phyloP scores from a whole-genome alignment of 129 eudicot genomes.

The Centella asiatica region DNA sequence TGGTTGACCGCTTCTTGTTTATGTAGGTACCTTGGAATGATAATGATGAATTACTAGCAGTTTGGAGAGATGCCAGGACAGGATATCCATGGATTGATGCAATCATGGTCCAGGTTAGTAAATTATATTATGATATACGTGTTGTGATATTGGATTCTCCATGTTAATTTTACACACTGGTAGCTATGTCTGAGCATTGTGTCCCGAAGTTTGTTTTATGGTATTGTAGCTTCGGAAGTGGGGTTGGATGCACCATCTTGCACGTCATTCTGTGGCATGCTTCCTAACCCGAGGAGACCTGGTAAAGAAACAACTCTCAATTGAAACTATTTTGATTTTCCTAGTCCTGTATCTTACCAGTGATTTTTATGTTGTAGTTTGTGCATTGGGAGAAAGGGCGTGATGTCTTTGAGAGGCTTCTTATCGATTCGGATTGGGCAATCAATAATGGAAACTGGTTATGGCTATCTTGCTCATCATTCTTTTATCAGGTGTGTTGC shows the following conservation, averaged over 20 bases:
- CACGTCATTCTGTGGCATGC: constrained; percentile 91
- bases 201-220: constrained; percentile 6
- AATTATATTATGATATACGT: no score
- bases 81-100: constrained; percentile 98
- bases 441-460: constrained; percentile 85
- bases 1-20: constrained; percentile 2
- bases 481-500: constrained; percentile 66
- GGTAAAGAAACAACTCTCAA: constrained; percentile 26
- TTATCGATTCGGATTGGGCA: constrained; percentile 87
- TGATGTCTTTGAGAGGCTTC: constrained; percentile 78
- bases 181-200: neutral
- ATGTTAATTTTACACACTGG: neutral
- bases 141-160: constrained; percentile 1
- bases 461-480: constrained; percentile 87
- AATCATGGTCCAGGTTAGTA: constrained; percentile 88
- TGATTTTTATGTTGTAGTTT: constrained; percentile 33
- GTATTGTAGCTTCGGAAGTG: constrained; percentile 61
- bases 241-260: constrained; percentile 98
- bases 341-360: neutral
- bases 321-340: neutral
- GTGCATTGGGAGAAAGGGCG: constrained; percentile 95
- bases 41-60: constrained; percentile 56
- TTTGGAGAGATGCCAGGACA: constrained; percentile 84
- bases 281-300: constrained; percentile 91
- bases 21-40: constrained; percentile 78